phyloP scores from a whole-genome alignment of 768 basidiomycete species.

The Amanita jacksonii region DNA sequence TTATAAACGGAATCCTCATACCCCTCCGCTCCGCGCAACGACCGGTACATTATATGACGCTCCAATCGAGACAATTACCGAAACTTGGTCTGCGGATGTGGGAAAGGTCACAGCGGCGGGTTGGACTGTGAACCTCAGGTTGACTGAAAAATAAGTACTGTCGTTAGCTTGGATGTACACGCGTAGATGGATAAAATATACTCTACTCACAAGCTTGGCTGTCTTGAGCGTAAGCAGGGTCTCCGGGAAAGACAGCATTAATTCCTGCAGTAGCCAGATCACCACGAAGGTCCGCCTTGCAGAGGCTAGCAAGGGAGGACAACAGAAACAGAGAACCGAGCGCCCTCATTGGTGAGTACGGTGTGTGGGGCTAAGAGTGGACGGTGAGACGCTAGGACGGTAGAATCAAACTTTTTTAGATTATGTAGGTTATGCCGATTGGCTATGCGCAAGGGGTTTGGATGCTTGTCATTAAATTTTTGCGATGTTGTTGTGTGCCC shows the following conservation, averaged over 20 bases:
- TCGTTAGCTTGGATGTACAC: too few species aligned
- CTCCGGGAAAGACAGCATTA: constrained; percentile 2
- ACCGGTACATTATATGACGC: constrained; percentile 19
- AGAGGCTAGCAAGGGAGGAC: neutral
- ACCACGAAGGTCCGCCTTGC: neutral
- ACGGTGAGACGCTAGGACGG: too few species aligned
- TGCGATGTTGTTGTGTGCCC: too few species aligned
- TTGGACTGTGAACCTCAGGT: constrained; percentile 19
- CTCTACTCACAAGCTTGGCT: constrained; percentile 1
- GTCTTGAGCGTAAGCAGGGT: neutral
- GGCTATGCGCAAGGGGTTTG: too few species aligned
- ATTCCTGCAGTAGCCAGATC: neutral
- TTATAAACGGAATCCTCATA: constrained; percentile 21
- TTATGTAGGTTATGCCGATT: too few species aligned
- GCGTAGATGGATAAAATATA: neutral
- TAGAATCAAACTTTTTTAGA: too few species aligned
- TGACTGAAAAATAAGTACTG: constrained; percentile 15
- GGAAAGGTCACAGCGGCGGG: constrained; percentile 24
- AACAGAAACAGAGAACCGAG: neutral
- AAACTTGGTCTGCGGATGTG: constrained; percentile 18
- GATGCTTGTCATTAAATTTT: too few species aligned
- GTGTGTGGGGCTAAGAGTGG: too few species aligned
- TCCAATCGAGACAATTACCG: constrained; percentile 19
- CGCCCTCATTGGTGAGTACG: constrained; percentile 1
- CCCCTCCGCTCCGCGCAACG: constrained; percentile 32